Evolutionary conservation across 2,329 filamentous ascomycete species (phyloP), one percentile per base, ranked within the genome.

Genomic region (Tolypocladium nubicola): DNA sequence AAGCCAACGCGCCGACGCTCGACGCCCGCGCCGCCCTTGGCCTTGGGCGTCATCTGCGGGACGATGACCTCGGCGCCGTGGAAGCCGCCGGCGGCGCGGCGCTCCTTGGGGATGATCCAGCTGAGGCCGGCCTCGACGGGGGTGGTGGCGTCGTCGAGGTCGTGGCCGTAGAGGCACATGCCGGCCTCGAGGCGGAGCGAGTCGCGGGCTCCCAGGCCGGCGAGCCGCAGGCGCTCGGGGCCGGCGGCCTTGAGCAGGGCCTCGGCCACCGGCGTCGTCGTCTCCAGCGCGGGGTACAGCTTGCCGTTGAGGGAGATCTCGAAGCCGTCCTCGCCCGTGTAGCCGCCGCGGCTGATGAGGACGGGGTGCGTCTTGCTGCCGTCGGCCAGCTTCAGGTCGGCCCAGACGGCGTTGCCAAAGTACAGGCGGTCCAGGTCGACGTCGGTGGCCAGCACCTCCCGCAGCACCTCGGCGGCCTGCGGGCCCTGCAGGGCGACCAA

Each of bases 81-180:
- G 79, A 96, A 99, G n/a, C 84, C 84, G 14, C 86, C 86, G 5
- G 75, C 68, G 43, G 74, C 74, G 26, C 81, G 86, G 21, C 93
- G 84, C 57, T 87, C 83, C 68, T 90, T 91, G 62, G 88, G 86
- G 59, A 99, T 86, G 67, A 97, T 83, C 93, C 94, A 99, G 62
- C 71, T 68, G 38, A 85, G 76, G 16, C 72, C 76, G 38, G 73
- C 82, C 72, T 84, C 82, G 61, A 80, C 79, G 19, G 81, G 81
- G 19, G 81, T 84, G 21, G 79, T 84, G n/a, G 73, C 71, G 69
- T 96, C 93, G 70, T 95, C 86, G 41, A 99, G 82, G 71, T 99
- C 94, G 75, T 97, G 90, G n/a, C 94, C 94, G 75, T 99, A 99
- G n/a, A 99, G 81, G 73, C 94, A 99, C 93, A 99, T 96, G 60